phyloP scores from a whole-genome alignment of 1,139 yeast species.

The Pichia sp. region DNA sequence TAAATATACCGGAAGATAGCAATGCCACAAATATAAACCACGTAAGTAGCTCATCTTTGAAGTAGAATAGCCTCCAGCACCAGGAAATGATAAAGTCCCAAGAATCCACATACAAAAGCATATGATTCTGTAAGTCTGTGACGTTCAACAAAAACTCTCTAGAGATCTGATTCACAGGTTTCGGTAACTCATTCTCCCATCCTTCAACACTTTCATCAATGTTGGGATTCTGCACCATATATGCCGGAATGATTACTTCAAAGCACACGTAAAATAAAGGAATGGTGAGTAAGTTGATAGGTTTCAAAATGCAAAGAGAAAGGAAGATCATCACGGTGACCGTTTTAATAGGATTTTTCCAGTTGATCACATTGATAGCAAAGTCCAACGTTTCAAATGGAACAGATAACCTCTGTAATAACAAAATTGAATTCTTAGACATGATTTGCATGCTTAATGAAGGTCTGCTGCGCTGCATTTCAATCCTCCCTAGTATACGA shows the following conservation, averaged over 20 bases:
- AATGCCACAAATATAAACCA: conserved; percentile 40
- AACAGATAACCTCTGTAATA: conserved; percentile 57
- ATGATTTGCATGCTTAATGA: conserved; percentile 61
- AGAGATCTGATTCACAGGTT: conserved; percentile 73
- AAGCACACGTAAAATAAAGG: conserved; percentile 52
- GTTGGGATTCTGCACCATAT: conserved; percentile 38
- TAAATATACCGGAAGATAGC: conserved; percentile 24
- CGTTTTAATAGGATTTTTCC: conserved; percentile 62
- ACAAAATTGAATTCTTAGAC: conserved; percentile 60
- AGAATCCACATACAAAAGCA: conserved; percentile 57
- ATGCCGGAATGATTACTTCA: conserved; percentile 65
- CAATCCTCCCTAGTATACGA: conserved; percentile 41
- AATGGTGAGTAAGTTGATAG: conserved; percentile 43
- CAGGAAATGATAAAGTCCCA: conserved; percentile 52
- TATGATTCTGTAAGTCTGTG: conserved; percentile 79
- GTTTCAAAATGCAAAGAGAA: conserved; percentile 58
- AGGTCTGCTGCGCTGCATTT: conserved; percentile 58
- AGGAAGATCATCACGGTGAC: conserved; percentile 47
- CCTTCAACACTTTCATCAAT: conserved; percentile 28
- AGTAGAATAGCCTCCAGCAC: conserved; percentile 55
- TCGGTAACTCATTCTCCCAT: conserved; percentile 44
- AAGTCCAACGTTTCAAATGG: conserved; percentile 58
- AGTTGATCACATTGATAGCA: conserved; percentile 44
- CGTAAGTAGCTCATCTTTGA: conserved; percentile 58
- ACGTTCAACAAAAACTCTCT: conserved; percentile 71